Evolutionary conservation across 495 filamentous ascomycete genomes (phyloP), one percentile per base, ranked within the genome.

Genomic region (Saxophila tyrrhenica): DNA sequence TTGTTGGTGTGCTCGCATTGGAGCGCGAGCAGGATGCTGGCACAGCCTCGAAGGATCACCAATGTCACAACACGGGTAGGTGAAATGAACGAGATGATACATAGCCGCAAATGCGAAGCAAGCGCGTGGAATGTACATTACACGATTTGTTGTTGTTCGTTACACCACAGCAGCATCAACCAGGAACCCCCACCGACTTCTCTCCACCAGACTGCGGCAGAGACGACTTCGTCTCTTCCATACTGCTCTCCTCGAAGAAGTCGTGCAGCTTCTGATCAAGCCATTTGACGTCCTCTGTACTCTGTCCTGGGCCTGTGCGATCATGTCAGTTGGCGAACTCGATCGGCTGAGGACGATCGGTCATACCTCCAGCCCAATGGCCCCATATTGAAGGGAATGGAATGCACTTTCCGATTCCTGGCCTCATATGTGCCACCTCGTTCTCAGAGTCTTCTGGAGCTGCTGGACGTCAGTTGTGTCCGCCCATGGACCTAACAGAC

Each of bases 361-460:
- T 16, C 64, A 59, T 41, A 65, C 63, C 67, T 20, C 65, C 67
- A 15, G 54, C 42, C 59, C 69, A 72, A 72, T 85, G 83, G 1
- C 84, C 84, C 81, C 81, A 86, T 21, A 86, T 78, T 0, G 77
- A 80, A 19, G 80, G 81, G 52, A 84, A 79, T 0, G 73, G 57
- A 15, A 69, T 69, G 48, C 82, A 65, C 52, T 75, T 71, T 10
- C 83, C 83, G 52, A 84, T 64, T 0, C 79, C 81, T 0, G 75
- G 69, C 29, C 65, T 70, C 82, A 86, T 85, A 51, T 75, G 77
- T 39, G 69, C 68, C 32, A 85, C 80, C 59, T 87, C 83, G 60
- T 79, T 79, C 56, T 81, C 76, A 0, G 82, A 85, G 51, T 87
- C 82, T 58, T 86, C 81, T 1, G 82, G 79, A 21, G 78, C 79